phyloP scores from a whole-genome alignment of 179 eudicot species.

The Heliamphora pulchella region DNA sequence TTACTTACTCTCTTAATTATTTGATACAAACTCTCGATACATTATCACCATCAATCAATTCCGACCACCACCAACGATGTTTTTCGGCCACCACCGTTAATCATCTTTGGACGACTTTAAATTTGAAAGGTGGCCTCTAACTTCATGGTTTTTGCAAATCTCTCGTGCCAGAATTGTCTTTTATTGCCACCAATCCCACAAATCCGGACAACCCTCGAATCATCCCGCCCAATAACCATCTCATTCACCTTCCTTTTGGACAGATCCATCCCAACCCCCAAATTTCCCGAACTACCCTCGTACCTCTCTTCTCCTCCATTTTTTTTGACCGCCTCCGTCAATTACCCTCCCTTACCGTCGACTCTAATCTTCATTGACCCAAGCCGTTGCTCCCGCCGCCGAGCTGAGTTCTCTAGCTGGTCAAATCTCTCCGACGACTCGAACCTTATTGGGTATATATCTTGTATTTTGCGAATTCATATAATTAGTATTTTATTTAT shows the following conservation, averaged over 20 bases:
- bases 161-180: conserved; percentile 73
- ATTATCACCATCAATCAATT: too few relatives aligned
- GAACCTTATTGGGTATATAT: conserved; percentile 20
- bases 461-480: too few relatives aligned
- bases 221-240: conserved; percentile 40
- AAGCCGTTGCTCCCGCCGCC: conserved; percentile 32
- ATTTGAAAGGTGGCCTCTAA: conserved; percentile 23
- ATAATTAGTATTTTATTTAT: too few relatives aligned
- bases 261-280: conserved; percentile 42
- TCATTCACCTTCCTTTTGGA: conserved; percentile 67
- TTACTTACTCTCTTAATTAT: too few relatives aligned
- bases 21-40: too few relatives aligned
- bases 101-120: too few relatives aligned
- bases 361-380: conserved; percentile 41
- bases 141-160: conserved; percentile 52
- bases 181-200: conserved; percentile 79
- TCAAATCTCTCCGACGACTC: conserved; percentile 58
- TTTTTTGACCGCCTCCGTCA: conserved; percentile 44
- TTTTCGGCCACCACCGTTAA: too few relatives aligned
- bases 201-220: conserved; percentile 44
- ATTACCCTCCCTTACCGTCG: conserved; percentile 25
- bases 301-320: conserved; percentile 37
- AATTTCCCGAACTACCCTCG: conserved; percentile 33
- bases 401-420: conserved; percentile 38
- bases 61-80: too few relatives aligned